Evolutionary conservation across 2,329 filamentous ascomycete genomes (phyloP), one percentile per base, ranked within the genome.

Genomic region (Teratosphaeria viscida): DNA sequence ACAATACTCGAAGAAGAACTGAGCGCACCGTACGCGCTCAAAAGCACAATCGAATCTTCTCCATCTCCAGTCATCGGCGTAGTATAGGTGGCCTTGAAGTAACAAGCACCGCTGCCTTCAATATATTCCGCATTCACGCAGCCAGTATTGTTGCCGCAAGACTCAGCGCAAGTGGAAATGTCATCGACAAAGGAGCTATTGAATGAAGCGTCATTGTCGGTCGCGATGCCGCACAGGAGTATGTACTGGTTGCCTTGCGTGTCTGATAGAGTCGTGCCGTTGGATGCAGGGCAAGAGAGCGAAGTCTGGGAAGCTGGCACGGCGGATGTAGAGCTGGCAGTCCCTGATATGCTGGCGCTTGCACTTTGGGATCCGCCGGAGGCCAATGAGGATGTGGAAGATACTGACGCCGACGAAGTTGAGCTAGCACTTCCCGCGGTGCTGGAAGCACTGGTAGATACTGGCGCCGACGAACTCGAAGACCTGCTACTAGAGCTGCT

Each of bases 241-340:
- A 55, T 58, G 52, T 62, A 62, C 16, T 55, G 49, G 26, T 57
- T 59, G 12, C 61, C 59, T 1, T 47, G 53, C 6, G 59, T 53
- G 34, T 60, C 59, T 27, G 54, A 43, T 37, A 59, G 61, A 23
- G 56, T 59, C 8, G 59, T 62, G 29, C 59, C 61, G 37, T 62
- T 62, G 53, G 49, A 35, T 37, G 56, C 47, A 23, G 61, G 61
- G 54, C 61, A 62, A 3, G 52, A 10, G 16, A 49, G 56, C n/a
- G 59, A 47, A 1, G 56, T 54, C 19, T 56, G 52, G 3, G 37
- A 8, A 12, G 57, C 27, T 3, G 26, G 16, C 1, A 54, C 8
- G 26, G 47, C 58, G 29, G 57, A 47, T 32, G 55, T 43, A 14
- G 47, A 23, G 16, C n/a, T 27, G 35, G 27, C 29, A 16, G 2